Conservation (phyloP, 1,284 basidiomycete genomes). For the Earliella scabrosa region DNA sequence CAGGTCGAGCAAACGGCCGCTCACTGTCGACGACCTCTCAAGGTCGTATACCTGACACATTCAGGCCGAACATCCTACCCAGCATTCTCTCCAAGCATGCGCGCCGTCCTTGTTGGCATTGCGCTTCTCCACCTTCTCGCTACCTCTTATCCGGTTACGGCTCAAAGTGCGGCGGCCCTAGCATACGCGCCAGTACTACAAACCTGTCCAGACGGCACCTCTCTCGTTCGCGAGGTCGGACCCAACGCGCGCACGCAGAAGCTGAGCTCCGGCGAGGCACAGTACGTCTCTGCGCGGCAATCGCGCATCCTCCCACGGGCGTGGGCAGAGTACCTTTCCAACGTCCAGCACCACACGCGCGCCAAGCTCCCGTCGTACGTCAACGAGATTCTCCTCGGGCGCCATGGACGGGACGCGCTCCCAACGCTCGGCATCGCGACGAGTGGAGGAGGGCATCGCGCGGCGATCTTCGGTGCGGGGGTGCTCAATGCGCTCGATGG, state of each 20-base stretch:
- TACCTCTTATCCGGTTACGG: not conserved
- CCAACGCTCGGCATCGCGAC: slow-evolving; percentile 48
- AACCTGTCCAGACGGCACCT: slow-evolving; percentile 25
- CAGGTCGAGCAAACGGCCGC: no score
- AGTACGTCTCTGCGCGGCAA: slow-evolving; percentile 29
- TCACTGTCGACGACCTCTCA: no score
- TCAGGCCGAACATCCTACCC: no score
- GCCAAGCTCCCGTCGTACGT: slow-evolving; percentile 40
- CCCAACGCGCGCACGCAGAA: slow-evolving; percentile 21
- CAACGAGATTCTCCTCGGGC: slow-evolving; percentile 35
- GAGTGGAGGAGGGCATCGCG: slow-evolving; percentile 53
- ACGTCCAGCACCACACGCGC: slow-evolving; percentile 34
- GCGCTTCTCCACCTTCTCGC: not conserved
- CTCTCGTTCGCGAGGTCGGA: slow-evolving; percentile 27
- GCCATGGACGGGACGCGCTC: slow-evolving; percentile 15
- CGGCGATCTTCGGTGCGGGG: slow-evolving; percentile 54
- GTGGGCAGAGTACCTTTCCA: slow-evolving; percentile 34
- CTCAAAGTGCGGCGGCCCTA: slow-evolving; percentile 25
- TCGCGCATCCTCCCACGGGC: slow-evolving; percentile 30
- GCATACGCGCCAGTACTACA: slow-evolving; percentile 28
- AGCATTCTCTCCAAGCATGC: no score
- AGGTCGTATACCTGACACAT: no score
- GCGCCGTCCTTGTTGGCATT: not conserved
- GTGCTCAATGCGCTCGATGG: slow-evolving; percentile 53
- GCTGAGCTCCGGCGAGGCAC: slow-evolving; percentile 29